Evolutionary conservation across 306 rosid genomes (phyloP).

Genomic region (Prosopis cineraria): DNA sequence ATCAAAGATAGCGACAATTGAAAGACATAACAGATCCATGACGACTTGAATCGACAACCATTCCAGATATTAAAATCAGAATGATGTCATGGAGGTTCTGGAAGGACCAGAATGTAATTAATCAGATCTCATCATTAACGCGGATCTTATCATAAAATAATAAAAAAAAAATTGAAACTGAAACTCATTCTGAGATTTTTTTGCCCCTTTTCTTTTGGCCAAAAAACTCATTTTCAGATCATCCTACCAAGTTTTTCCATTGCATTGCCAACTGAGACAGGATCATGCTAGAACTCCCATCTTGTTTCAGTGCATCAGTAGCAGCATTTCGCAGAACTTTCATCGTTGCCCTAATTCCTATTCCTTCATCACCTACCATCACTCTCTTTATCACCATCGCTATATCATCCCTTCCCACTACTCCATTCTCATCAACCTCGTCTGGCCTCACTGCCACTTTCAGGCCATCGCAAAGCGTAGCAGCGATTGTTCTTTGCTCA

Average conservation of each 20-base stretch:
- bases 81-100: no score
- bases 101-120: no score
- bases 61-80: no score
- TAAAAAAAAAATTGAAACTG: background rate
- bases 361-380: background rate
- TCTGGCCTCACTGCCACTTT: background rate
- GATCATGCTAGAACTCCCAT: background rate
- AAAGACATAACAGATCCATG: no score
- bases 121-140: no score
- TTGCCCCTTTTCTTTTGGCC: no score
- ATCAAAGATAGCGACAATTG: no score
- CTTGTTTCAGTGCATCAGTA: background rate
- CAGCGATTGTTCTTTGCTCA: background rate
- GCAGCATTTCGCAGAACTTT: background rate
- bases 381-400: background rate
- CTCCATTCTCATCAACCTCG: background rate
- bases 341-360: background rate
- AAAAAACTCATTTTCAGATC: background rate
- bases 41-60: no score
- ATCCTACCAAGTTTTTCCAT: background rate
- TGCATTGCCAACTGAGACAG: background rate
- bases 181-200: background rate
- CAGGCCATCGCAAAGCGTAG: background rate
- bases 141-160: background rate
- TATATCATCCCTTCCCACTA: background rate